These are phyloP conservation scores for Sporormia fimetaria DNA, from an alignment of 495 filamentous ascomycete species.

Conservation along the genomic window DNA sequence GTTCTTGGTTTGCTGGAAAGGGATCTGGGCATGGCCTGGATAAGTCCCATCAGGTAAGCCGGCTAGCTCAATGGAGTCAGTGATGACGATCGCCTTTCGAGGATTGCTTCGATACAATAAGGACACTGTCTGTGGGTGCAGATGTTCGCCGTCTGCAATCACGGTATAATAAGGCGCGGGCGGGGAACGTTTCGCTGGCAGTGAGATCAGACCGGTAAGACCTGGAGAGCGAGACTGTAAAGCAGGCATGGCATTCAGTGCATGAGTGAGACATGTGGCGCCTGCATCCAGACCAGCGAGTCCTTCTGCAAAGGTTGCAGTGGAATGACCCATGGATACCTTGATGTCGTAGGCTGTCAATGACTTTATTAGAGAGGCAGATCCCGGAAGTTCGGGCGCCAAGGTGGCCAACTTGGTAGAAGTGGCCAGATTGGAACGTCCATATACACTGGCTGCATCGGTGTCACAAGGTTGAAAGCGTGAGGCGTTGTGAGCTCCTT, in stretches of 20 bases:
- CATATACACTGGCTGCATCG: constrained; percentile 27
- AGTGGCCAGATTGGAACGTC: constrained; percentile 17
- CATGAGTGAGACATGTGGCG: constrained; percentile 34
- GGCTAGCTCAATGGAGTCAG: constrained; percentile 48
- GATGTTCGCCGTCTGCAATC: constrained; percentile 52
- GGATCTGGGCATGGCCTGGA: constrained; percentile 38
- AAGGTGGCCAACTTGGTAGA: constrained; percentile 33
- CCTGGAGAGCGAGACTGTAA: constrained; percentile 33
- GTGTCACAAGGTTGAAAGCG: constrained; percentile 28
- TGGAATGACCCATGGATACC: constrained; percentile 34
- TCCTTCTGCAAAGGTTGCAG: constrained; percentile 29
- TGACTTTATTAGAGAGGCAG: constrained; percentile 22
- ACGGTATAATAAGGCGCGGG: constrained; percentile 47
- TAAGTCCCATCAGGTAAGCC: constrained; percentile 47
- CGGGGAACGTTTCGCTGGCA: constrained; percentile 16
- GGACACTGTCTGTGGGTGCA: constrained; percentile 49
- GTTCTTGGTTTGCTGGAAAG: constrained; percentile 32
- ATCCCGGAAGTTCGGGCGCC: constrained; percentile 31
- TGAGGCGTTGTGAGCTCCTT: constrained; percentile 33
- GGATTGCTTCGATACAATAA: constrained; percentile 50
- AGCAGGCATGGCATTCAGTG: constrained; percentile 34
- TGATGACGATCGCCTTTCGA: constrained; percentile 46
- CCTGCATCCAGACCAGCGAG: constrained; percentile 29
- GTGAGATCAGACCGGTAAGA: constrained; percentile 30
- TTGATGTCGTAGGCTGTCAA: constrained; percentile 25